Conservation (phyloP, 805 yeast species). For the Cyberlindnera meyerae region DNA sequence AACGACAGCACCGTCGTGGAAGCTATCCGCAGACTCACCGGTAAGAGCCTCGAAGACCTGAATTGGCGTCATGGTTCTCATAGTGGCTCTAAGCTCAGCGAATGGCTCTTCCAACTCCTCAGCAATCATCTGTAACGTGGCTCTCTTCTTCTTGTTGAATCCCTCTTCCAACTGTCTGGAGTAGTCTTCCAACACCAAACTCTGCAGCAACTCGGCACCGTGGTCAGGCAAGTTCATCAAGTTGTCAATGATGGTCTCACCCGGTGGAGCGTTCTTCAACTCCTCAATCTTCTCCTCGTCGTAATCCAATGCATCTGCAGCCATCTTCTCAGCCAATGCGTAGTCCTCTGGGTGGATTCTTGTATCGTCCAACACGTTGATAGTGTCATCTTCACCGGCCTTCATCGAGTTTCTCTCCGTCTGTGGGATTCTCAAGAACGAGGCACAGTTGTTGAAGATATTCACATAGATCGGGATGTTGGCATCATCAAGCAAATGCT, state of each 20-base stretch:
- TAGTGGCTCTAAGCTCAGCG: conserved; percentile 76
- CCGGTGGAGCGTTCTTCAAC: conserved; percentile 61
- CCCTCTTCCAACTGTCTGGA: conserved; percentile 80
- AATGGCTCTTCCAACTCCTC: conserved; percentile 85
- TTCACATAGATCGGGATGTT: conserved; percentile 60
- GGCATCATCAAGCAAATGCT: conserved; percentile 77
- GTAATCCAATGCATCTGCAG: conserved; percentile 93
- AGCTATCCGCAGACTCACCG: conserved; percentile 71
- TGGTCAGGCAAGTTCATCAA: conserved; percentile 58
- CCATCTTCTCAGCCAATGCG: conserved; percentile 93
- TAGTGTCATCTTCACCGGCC: conserved; percentile 50
- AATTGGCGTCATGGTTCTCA: conserved; percentile 55
- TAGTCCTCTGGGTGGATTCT: conserved; percentile 98
- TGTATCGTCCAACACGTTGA: conserved; percentile 78
- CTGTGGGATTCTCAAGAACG: conserved; percentile 76
- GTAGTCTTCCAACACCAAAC: conserved; percentile 83
- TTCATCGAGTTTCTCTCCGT: conserved; percentile 32
- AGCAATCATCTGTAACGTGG: conserved; percentile 77
- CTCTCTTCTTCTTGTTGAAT: conserved; percentile 68
- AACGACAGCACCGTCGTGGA: conserved; percentile 63
- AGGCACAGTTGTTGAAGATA: conserved; percentile 87
- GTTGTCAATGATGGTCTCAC: conserved; percentile 62
- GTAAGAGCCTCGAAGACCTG: conserved; percentile 88
- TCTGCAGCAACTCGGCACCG: conserved; percentile 70
- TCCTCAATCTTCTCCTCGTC: conserved; percentile 91